Evolutionary conservation across 139 green algal species (phyloP).

Genomic region (Bryopsis sp.): DNA sequence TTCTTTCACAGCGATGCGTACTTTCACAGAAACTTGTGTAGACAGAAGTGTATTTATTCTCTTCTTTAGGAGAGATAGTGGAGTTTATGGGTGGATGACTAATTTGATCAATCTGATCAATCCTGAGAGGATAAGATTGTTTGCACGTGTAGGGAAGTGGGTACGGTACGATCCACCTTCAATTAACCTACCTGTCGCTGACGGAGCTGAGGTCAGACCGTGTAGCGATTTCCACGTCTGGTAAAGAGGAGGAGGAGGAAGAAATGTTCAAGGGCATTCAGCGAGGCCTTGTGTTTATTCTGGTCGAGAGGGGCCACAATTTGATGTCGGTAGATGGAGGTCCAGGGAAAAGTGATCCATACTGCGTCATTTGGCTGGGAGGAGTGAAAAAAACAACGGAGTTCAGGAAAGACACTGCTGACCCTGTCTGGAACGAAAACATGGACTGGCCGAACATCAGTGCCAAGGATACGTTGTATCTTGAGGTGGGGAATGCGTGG

Average conservation of each 20-base stretch:
- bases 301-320: background rate
- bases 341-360: constrained; percentile 1
- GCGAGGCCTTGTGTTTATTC: constrained; percentile 10
- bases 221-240: no score
- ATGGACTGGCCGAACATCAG: constrained; percentile 13
- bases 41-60: no score
- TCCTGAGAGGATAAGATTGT: no score
- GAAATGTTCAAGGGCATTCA: background rate
- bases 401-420: background rate
- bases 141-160: background rate
- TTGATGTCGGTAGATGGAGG: background rate
- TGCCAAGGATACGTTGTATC: constrained; percentile 1
- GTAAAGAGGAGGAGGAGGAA: background rate
- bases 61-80: no score
- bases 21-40: no score
- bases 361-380: constrained; percentile 15
- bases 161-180: background rate
- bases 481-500: constrained; percentile 9
- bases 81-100: no score
- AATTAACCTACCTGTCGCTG: constrained; percentile 6
- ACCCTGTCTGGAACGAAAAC: constrained; percentile 19
- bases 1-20: no score
- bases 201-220: background rate
- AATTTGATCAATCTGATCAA: no score
- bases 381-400: background rate